Evolutionary conservation across 2,329 filamentous ascomycete species (phyloP), one percentile per base, ranked within the genome.

Genomic region (Trichoderma aggressivum): DNA sequence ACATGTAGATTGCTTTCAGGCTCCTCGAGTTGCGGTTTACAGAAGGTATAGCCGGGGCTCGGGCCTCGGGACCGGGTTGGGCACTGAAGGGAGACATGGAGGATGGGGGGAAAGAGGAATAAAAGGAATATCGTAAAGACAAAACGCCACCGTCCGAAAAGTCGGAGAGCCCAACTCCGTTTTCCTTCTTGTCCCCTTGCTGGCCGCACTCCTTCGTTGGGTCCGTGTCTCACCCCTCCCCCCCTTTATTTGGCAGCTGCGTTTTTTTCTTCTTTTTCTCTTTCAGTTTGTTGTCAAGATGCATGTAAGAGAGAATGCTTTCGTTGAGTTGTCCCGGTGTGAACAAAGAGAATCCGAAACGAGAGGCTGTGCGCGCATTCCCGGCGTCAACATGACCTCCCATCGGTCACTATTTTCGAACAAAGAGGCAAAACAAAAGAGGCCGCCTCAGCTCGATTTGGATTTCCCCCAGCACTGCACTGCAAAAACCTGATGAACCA

Each of bases 131-230:
- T n/a, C n/a, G n/a, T 3, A 28, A 43, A 30, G 18, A 30, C 18
- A 43, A 43, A 59, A 47, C 24, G 59, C 34, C 28, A 65, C 62
- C 61, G 64, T 59, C 50, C 18, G 55, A 55, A 47, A 65, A 28
- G 50, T 21, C 32, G 55, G 34, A 43, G 56, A 68, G 56, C 63
- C 63, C 65, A 68, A 60, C 28, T 47, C 63, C 63, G 63, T 68
- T 59, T 47, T 59, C 36, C n/a, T n/a, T 30, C 36, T 43, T 50
- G 18, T 16, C 11, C 12, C n/a, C 14, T 65, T 65, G 62, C 43
- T 65, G 62, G 43, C n/a, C 28, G 21, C 62, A 65, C 62, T 34
- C 43, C 62, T 30, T 30, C 59, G 6, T 34, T 21, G 30, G 53
- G 21, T 32, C 36, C 34, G 32, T 30, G n/a, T 59, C 34, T 16